Conservation (phyloP, 1,139 yeast genomes). For the Schizosaccharomyces versatilis region DNA sequence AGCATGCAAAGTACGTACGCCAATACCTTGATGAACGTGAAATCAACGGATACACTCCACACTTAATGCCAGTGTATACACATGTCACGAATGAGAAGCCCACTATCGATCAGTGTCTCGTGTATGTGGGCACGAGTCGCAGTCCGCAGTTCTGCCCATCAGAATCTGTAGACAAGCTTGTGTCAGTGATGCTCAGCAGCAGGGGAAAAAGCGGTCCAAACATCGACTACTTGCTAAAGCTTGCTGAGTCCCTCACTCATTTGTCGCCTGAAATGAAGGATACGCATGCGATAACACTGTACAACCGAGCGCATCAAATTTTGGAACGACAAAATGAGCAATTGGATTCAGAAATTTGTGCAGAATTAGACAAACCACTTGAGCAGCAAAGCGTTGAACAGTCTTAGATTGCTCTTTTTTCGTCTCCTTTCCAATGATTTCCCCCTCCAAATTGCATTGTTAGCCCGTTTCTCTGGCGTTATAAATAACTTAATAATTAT, state of each 20-base stretch:
- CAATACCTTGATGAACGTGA: slow-evolving; percentile 61
- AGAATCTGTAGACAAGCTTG: slow-evolving; percentile 35
- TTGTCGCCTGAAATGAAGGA: slow-evolving; percentile 24
- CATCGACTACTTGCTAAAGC: slow-evolving; percentile 38
- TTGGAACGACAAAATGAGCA: not conserved
- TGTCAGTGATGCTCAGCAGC: slow-evolving; percentile 32
- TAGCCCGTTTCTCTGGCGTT: not conserved
- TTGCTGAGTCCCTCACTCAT: slow-evolving; percentile 32
- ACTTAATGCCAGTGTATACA: slow-evolving; percentile 39
- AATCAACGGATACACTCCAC: slow-evolving; percentile 66
- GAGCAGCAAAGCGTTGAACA: no score
- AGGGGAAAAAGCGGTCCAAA: slow-evolving; percentile 70
- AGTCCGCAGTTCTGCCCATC: slow-evolving; percentile 66
- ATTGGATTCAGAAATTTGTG: no score
- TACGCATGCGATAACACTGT: slow-evolving; percentile 17
- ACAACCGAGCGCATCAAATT: not conserved
- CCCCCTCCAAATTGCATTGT: not conserved
- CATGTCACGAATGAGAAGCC: slow-evolving; percentile 19
- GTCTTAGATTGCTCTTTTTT: not conserved
- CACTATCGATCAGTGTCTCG: slow-evolving; percentile 33
- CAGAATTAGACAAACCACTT: no score
- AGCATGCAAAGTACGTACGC: slow-evolving; percentile 36
- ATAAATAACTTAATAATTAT: not conserved
- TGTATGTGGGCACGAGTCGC: slow-evolving; percentile 64
- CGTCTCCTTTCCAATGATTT: not conserved